These are phyloP conservation scores for Rosa persica DNA, from an alignment of 306 rosid genomes.

Conservation along the genomic window DNA sequence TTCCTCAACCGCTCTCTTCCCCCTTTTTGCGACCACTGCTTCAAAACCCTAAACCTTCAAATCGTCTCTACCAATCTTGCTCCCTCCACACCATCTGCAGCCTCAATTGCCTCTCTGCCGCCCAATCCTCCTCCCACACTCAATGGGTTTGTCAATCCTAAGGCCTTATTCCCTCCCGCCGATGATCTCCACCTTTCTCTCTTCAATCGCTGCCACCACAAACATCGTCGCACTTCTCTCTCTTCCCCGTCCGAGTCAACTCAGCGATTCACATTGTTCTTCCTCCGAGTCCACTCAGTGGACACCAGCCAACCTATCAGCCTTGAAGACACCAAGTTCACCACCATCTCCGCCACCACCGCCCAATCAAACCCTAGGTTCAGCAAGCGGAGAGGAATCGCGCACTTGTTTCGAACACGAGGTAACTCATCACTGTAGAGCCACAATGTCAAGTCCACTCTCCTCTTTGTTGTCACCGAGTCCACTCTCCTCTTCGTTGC, in stretches of 20 bases:
- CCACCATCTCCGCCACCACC: slow-evolving; percentile 25
- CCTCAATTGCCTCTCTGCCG: slow-evolving; percentile 30
- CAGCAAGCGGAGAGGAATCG: slow-evolving; percentile 66
- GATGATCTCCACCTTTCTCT: background rate
- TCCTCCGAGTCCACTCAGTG: slow-evolving; percentile 83
- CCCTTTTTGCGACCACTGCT: slow-evolving; percentile 59
- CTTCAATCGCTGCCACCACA: background rate
- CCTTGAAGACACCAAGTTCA: slow-evolving; percentile 33
- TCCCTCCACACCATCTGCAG: slow-evolving; percentile 44
- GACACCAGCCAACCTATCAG: slow-evolving; percentile 58
- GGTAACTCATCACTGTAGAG: slow-evolving; percentile 50
- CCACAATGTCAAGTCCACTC: slow-evolving; percentile 50
- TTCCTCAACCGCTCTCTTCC: slow-evolving; percentile 23
- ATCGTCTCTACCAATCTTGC: slow-evolving; percentile 40
- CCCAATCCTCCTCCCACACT: slow-evolving; percentile 33
- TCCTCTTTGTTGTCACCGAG: slow-evolving; percentile 64
- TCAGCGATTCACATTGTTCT: slow-evolving; percentile 56
- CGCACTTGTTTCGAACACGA: slow-evolving; percentile 68
- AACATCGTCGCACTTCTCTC: background rate
- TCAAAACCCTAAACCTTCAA: slow-evolving; percentile 34
- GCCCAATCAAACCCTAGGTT: slow-evolving; percentile 31
- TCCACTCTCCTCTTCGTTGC: no score
- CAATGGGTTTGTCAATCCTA: slow-evolving; percentile 50
- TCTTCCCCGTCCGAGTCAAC: background rate
- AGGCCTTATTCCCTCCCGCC: background rate